A percentile compares a stretch with the other conserved stretches of the same genome.
phyloP scores from a whole-genome alignment of 2,329 filamentous ascomycete genomes.

The Aspergillus sp. region DNA sequence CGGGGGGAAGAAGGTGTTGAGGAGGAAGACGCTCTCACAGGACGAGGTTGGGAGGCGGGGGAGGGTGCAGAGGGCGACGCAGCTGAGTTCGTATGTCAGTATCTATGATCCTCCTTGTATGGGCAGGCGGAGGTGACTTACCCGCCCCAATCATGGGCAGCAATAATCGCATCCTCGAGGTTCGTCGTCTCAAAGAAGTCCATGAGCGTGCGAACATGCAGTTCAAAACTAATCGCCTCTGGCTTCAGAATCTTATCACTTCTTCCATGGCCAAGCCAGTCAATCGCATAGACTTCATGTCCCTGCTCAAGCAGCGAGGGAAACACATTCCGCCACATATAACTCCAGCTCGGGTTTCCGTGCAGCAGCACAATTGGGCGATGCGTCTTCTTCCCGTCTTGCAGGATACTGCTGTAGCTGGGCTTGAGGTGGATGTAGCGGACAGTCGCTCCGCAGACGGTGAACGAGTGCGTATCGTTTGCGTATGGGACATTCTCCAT shows the following conservation, averaged over 20 bases:
- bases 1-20: constrained; percentile 11
- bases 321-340: constrained; percentile 8
- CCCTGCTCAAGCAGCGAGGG: background rate
- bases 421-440: constrained; percentile 5
- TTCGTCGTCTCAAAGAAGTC: background rate
- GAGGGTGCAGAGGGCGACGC: constrained; percentile 3
- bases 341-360: constrained; percentile 7
- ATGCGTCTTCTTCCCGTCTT: background rate
- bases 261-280: constrained; percentile 9
- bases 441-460: constrained; percentile 5
- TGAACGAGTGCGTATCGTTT: constrained; percentile 5
- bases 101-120: too few species aligned
- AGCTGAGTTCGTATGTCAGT: background rate
- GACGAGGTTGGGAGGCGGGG: background rate
- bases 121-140: background rate
- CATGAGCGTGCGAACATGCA: background rate
- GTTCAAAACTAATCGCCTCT: background rate
- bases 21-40: constrained; percentile 1
- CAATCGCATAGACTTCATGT: constrained; percentile 5
- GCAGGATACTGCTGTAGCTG: constrained; percentile 2
- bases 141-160: constrained; percentile 7
- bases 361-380: constrained; percentile 3
- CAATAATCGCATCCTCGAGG: background rate
- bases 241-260: constrained; percentile 3
- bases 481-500: background rate